Evolutionary conservation across 352 stramenopile genomes (phyloP).

Genomic region (Peronospora farinosa): DNA sequence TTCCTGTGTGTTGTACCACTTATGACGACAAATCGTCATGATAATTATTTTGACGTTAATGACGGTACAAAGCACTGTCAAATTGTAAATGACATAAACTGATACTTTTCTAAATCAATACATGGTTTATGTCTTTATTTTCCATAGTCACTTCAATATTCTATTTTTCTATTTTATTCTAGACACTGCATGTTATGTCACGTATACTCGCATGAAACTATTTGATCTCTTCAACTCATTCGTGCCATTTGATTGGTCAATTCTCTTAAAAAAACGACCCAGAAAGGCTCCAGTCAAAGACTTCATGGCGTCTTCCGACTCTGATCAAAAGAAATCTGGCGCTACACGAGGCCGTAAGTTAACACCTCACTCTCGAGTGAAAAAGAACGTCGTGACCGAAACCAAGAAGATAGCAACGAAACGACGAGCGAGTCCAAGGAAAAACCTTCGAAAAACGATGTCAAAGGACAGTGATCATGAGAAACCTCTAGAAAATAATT

Average conservation of each 20-base stretch:
- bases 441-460: conserved; percentile 7
- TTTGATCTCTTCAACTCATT: not conserved
- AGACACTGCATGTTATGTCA: too few species aligned
- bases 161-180: too few species aligned
- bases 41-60: too few species aligned
- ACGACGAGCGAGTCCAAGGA: conserved; percentile 23
- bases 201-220: too few species aligned
- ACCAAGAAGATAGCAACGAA: conserved; percentile 23
- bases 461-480: conserved; percentile 3
- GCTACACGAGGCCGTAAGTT: conserved; percentile 14
- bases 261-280: conserved; percentile 1
- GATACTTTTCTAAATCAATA: too few species aligned
- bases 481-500: not conserved
- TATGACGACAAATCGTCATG: too few species aligned
- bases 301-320: conserved; percentile 11
- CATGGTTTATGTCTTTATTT: too few species aligned
- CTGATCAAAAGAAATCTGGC: conserved; percentile 9
- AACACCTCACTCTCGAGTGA: conserved; percentile 13
- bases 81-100: too few species aligned
- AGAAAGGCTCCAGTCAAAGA: not conserved
- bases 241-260: conserved; percentile 17
- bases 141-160: too few species aligned
- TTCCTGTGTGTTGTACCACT: too few species aligned
- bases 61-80: too few species aligned
- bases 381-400: conserved; percentile 14